A percentile compares a stretch with the other conserved stretches of the same genome.
Conservation (phyloP, 805 yeast species). For the Barnettozyma botsteinii region DNA sequence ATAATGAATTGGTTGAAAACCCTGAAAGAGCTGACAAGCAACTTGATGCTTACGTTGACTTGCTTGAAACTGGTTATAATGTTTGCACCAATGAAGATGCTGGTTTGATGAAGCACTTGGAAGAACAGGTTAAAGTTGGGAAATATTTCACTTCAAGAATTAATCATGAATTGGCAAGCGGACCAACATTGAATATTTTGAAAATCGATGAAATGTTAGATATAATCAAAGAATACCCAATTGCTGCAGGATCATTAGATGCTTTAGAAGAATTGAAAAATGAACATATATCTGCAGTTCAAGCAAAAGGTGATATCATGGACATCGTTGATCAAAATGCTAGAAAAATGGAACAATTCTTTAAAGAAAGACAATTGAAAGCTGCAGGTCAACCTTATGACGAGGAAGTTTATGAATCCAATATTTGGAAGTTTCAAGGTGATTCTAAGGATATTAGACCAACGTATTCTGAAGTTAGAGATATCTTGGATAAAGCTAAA, state of each 20-base stretch:
- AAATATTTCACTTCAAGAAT: conserved; percentile 12
- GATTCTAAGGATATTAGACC: conserved; percentile 29
- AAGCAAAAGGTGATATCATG: conserved; percentile 7
- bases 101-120: conserved; percentile 9
- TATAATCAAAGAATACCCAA: conserved; percentile 19
- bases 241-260: conserved; percentile 13
- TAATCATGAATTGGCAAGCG: conserved; percentile 3
- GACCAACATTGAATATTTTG: conserved; percentile 2
- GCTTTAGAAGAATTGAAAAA: conserved; percentile 14
- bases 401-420: conserved; percentile 1
- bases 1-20: conserved; percentile 16
- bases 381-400: neutral
- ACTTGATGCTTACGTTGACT: conserved; percentile 18
- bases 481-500: conserved; percentile 20
- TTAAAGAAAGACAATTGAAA: conserved; percentile 5
- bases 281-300: conserved; percentile 11
- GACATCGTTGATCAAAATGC: neutral
- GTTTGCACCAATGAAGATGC: conserved; percentile 23
- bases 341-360: neutral
- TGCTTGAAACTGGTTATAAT: conserved; percentile 24
- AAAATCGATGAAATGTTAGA: conserved; percentile 11
- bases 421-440: conserved; percentile 25
- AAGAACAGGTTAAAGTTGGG: conserved; percentile 13
- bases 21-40: neutral
- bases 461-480: conserved; percentile 24